Evolutionary conservation across 2,329 filamentous ascomycete genomes (phyloP), one percentile per base, ranked within the genome.

Genomic region (Shiraia sp.): DNA sequence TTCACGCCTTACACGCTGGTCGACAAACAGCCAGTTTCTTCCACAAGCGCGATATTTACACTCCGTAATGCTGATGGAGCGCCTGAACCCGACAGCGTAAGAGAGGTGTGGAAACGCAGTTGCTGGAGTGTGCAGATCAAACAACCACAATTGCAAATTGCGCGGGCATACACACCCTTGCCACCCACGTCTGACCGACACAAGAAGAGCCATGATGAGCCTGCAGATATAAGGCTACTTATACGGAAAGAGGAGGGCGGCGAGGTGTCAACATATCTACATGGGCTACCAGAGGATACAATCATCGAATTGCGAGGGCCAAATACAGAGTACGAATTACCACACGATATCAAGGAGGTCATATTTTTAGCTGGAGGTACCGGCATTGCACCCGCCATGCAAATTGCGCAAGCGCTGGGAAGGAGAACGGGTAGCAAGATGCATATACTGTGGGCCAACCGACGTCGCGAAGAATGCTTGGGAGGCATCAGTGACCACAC

Each of bases 111-210:
- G 80, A 69, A 70, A 30, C 76, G 80, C 41, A 86, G 87, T 4
- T 78, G 95, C 29, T 95, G 90, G 87, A 90, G 86, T 49, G 86
- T 97, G 24, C 87, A 96, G 73, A 83, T 96, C 63, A 96, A 95
- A 72, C 93, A 97, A 72, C 93, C 93, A 2, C 85, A 96, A 66
- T 73, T 97, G 42, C 91, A 96, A 71, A 95, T 99, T 56, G 88
- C 89, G 30, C 76, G 93, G 48, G 85, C 90, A 43, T 99, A 99
- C 70, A 97, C 93, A 3, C 90, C 92, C 1, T 75, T 99, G 0
- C 92, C 90, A 0, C 79, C 82, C 2, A 67, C 23, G 52, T 66
- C 24, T 71, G 75, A 28, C 65, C 42, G 31, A n/a, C 48, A 46
- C 23, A 42, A 38, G 23, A 48, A 48, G 16, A 50, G 52, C 6